phyloP scores from a whole-genome alignment of 257 asterid genomes.

The Solanum rostratum region DNA sequence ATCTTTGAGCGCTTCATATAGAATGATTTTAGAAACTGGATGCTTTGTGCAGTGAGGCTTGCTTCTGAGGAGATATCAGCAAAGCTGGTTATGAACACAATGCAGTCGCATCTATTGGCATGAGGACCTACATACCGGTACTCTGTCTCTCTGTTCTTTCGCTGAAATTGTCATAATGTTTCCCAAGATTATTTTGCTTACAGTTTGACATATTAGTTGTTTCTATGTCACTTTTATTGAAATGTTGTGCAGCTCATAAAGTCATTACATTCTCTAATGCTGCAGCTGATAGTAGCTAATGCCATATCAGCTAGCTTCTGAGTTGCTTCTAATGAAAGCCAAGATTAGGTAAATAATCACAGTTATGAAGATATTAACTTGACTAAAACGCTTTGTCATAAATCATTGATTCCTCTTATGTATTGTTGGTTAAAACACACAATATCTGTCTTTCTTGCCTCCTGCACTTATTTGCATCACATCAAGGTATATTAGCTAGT shows the following conservation, averaged over 20 bases:
- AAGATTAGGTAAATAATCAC: background rate
- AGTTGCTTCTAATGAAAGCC: background rate
- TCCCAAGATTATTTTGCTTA: slow-evolving; percentile 2
- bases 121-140: slow-evolving; percentile 89
- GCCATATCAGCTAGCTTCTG: background rate
- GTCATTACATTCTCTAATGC: background rate
- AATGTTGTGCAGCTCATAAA: background rate
- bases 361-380: background rate
- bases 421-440: background rate
- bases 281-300: background rate
- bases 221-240: background rate
- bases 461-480: slow-evolving; percentile 6
- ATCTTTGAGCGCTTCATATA: background rate
- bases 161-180: background rate
- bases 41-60: slow-evolving; percentile 64
- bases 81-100: slow-evolving; percentile 60
- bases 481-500: slow-evolving; percentile 5
- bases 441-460: background rate
- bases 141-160: background rate
- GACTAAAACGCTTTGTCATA: background rate
- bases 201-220: slow-evolving; percentile 1
- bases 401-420: background rate
- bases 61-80: slow-evolving; percentile 75
- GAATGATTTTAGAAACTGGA: background rate
- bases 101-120: slow-evolving; percentile 84